phyloP scores from a whole-genome alignment of 2,329 filamentous ascomycete species.

The Cercospora zeae-maydis region DNA sequence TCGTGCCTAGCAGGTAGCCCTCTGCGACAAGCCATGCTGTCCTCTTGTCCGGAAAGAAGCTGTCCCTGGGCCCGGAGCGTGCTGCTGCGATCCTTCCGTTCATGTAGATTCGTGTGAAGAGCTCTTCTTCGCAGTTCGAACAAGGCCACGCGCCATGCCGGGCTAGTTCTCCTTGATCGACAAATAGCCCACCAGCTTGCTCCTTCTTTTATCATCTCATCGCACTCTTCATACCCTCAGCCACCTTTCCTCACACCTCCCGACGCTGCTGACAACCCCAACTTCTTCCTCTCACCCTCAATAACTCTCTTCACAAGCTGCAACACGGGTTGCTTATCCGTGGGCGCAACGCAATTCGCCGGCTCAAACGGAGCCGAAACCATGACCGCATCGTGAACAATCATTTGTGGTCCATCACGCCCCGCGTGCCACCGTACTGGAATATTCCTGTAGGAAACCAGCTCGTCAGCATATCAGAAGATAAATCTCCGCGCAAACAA shows the following conservation, averaged over 20 bases:
- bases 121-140: neutral
- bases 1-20: neutral
- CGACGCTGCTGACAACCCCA: constrained; percentile 29
- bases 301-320: constrained; percentile 46
- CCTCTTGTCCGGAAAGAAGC: neutral
- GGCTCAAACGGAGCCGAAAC: constrained; percentile 57
- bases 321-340: constrained; percentile 43
- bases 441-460: constrained; percentile 26
- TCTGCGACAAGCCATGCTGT: neutral
- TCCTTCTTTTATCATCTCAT: neutral
- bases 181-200: neutral
- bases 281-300: constrained; percentile 46
- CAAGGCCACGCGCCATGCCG: neutral
- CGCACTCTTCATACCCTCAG: constrained; percentile 11
- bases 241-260: constrained; percentile 28
- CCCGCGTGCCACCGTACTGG: constrained; percentile 58
- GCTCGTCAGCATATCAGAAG: neutral
- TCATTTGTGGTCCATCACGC: constrained; percentile 43
- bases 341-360: constrained; percentile 51
- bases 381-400: constrained; percentile 59
- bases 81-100: neutral
- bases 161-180: neutral
- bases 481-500: neutral
- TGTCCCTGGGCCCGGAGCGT: neutral
- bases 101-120: neutral